Base-by-base conservation (phyloP, 169 alveolate species). In the Plasmodium gonderi region DNA sequence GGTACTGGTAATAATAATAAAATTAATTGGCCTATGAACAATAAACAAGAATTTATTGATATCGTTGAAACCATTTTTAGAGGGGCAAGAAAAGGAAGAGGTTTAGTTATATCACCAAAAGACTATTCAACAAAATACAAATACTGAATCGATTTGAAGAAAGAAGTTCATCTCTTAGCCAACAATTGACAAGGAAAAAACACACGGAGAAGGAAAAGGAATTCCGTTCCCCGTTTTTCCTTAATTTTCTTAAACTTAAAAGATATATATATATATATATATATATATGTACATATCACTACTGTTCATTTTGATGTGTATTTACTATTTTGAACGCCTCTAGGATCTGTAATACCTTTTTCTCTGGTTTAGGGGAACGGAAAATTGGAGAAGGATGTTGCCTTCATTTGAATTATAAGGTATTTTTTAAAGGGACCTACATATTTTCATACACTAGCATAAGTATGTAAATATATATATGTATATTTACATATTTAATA, bases 1-100 rank as follows among this genome's bases (percentile, higher is more conserved):
- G 99, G 99, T 31, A 99, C 99, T 42, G 99, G 99, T 26, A 98
- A 99, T 94, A 98, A 99, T 93, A 98, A 99, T 96, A 99, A 99
- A 96, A 98, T 99, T 76, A 99, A 98, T 94, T 99, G 99, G 99
- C 98, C 99, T 14, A 95, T 99, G 97, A 98, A 95, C 96, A 98
- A 98, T 96, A 98, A 99, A 80, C 99, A 98, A 91, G 99, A 99
- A 91, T 97, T 99, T 67, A 98, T 99, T 49, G 99, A 99, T 93
- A 98, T 99, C 42, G 96, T 98, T 77, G 99, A 99, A 95, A 95
- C 98, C 36, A 98, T 98, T 8, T 99, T 97, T 94, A 96, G 99
- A 93, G 99, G 99, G 11, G 99, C 99, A 11, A 96, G 99, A 67
- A 99, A 98, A 94, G 99, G 99, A 78, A 96, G 98, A 68, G 99